Evolutionary conservation across 2,329 filamentous ascomycete genomes (phyloP), one percentile per base, ranked within the genome.

Genomic region (Drechmeria coniospora): DNA sequence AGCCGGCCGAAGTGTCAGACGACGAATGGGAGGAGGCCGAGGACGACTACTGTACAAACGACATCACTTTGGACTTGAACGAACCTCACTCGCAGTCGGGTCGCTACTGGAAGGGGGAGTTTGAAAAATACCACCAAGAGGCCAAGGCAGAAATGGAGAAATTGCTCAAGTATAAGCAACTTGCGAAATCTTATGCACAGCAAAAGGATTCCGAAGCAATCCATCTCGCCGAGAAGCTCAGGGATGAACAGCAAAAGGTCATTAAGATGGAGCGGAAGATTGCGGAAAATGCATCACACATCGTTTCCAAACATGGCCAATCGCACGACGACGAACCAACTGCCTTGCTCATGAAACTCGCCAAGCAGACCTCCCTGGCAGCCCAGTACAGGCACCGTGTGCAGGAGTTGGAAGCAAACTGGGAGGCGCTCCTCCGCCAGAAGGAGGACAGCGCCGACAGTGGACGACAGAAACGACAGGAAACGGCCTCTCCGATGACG

Each of bases 41-140:
- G 9, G 51, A 57, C 11, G 51, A 53, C 21, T 46, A 53, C 19
- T 56, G 53, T 38, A 65, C 70, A 28, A 60, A 65, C 30, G 76
- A 83, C 40, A 55, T 74, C 31, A 82, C 78, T 0, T 53, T 75
- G 26, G 79, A 84, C 41, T 54, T 82, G 26, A 76, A 77, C 36
- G 74, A 81, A 41, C 79, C 80, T 6, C 68, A 74, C 36, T 82
- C 79, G 2, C 68, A 77, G 33, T 83, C 79, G 4, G 79, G 79
- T 6, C 73, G 68, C 41, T 84, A 79, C 51, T 87, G 80, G 80
- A 86, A 86, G 51, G 65, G 69, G 15, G 70, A 83, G 44, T 86
- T 79, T 41, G 67, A 81, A 38, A 67, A 63, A 30, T 87, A 86
- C 43, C 73, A 80, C 26, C 62, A 70, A 24, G 76, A 79, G 36